phyloP scores from a whole-genome alignment of 2,329 filamentous ascomycete genomes.

The Talaromyces amestolkiae region DNA sequence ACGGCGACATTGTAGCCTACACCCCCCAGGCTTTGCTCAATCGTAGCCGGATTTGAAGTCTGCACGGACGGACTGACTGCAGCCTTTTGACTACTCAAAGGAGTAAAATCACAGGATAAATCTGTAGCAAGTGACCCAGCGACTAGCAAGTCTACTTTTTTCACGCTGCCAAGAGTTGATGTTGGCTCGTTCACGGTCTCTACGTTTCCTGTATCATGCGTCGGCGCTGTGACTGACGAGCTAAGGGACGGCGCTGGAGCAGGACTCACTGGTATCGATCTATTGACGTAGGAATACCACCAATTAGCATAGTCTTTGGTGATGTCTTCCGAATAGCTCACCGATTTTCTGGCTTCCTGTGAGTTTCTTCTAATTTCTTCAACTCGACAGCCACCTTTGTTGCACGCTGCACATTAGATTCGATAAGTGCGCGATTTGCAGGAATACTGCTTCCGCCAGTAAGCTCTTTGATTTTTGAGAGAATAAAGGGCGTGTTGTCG shows the following conservation, averaged over 20 bases:
- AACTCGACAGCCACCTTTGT: slow-evolving; percentile 64
- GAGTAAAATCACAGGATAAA: slow-evolving; percentile 74
- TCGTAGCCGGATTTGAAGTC: slow-evolving; percentile 82
- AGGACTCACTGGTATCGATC: slow-evolving; percentile 36
- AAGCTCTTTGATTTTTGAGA: slow-evolving; percentile 74
- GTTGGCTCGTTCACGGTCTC: slow-evolving; percentile 5
- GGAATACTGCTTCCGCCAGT: slow-evolving; percentile 68
- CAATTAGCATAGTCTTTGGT: slow-evolving; percentile 33
- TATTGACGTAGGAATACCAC: slow-evolving; percentile 33
- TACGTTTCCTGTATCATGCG: slow-evolving; percentile 14
- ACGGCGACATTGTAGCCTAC: slow-evolving; percentile 90
- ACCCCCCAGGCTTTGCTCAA: slow-evolving; percentile 80
- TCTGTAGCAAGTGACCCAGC: slow-evolving; percentile 90
- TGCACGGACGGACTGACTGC: slow-evolving; percentile 51
- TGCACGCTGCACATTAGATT: slow-evolving; percentile 64
- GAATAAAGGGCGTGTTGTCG: slow-evolving; percentile 80
- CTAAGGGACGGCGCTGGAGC: slow-evolving; percentile 24
- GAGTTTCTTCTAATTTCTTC: slow-evolving; percentile 51
- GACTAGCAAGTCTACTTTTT: slow-evolving; percentile 68
- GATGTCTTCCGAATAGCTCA: slow-evolving; percentile 36
- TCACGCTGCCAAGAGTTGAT: slow-evolving; percentile 16
- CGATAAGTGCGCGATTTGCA: slow-evolving; percentile 70
- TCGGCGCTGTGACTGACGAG: slow-evolving; percentile 23
- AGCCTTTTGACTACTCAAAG: slow-evolving; percentile 38
- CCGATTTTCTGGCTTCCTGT: slow-evolving; percentile 31